Evolutionary conservation across 169 alveolate species (phyloP).

Genomic region (Cryptosporidium bovis): DNA sequence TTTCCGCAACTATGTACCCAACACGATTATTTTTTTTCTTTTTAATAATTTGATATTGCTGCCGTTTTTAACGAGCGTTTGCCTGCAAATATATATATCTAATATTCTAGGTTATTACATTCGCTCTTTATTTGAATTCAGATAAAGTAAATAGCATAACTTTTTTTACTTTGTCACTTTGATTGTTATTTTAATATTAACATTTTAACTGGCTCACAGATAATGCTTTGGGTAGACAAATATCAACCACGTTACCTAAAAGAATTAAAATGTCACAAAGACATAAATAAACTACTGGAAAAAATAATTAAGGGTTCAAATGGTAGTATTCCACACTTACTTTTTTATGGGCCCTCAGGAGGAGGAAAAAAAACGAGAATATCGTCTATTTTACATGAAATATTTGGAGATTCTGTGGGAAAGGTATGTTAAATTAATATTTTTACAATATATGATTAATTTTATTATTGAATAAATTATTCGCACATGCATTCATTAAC

Average conservation of each 20-base stretch:
- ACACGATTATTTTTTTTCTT: too few relatives aligned
- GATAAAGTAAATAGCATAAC: too few relatives aligned
- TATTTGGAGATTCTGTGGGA: slow-evolving; percentile 90
- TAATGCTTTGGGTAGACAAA: slow-evolving; percentile 94
- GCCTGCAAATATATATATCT: too few relatives aligned
- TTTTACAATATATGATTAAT: neutral
- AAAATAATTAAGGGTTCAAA: slow-evolving; percentile 86
- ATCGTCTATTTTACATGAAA: slow-evolving; percentile 90
- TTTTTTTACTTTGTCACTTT: neutral
- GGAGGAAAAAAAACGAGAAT: slow-evolving; percentile 97
- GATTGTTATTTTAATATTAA: too few relatives aligned
- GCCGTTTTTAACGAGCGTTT: too few relatives aligned
- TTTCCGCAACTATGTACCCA: too few relatives aligned
- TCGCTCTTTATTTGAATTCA: neutral
- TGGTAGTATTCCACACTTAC: slow-evolving; percentile 95
- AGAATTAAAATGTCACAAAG: slow-evolving; percentile 87
- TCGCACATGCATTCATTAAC: neutral
- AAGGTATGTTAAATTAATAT: slow-evolving; percentile 58
- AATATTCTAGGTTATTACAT: too few relatives aligned
- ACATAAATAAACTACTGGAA: slow-evolving; percentile 83
- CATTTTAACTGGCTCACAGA: neutral
- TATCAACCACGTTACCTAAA: slow-evolving; percentile 90
- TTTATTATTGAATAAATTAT: neutral
- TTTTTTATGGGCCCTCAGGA: slow-evolving; percentile 98
- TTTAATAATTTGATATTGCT: too few relatives aligned